Percentiles rank a stretch among this genome's conserved stretches.
These are phyloP conservation scores for Candida jianshihensis DNA, from an alignment of 805 yeast genomes.

Conservation along the genomic window DNA sequence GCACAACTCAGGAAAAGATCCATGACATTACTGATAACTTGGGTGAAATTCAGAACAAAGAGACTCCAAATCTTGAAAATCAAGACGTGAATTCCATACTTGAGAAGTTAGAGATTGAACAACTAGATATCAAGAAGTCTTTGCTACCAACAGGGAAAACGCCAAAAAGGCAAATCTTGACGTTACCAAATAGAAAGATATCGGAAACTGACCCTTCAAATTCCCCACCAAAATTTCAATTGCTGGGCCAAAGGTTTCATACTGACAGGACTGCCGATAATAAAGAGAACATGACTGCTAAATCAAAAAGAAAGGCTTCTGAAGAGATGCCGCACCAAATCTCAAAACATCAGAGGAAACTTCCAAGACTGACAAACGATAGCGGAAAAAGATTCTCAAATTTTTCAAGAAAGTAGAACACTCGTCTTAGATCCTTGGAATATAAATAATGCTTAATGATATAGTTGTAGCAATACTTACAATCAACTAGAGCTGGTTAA, in stretches of 20 bases:
- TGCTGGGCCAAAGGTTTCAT: constrained; percentile 21
- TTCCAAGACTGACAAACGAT: constrained; percentile 8
- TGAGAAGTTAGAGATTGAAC: constrained; percentile 19
- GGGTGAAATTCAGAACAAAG: constrained; percentile 4
- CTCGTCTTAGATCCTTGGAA: not conserved
- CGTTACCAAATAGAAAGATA: constrained; percentile 7
- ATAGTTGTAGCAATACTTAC: no score
- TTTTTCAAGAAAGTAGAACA: not conserved
- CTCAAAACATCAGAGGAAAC: constrained; percentile 1
- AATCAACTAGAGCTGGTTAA: no score
- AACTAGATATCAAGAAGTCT: constrained; percentile 17
- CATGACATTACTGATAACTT: constrained; percentile 3
- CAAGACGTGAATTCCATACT: constrained; percentile 17
- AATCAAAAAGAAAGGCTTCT: constrained; percentile 8
- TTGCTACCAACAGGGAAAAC: constrained; percentile 26
- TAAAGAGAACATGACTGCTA: constrained; percentile 5
- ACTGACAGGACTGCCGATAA: constrained; percentile 4
- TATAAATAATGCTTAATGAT: not conserved
- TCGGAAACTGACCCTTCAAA: constrained; percentile 1
- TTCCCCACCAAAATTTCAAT: constrained; percentile 23
- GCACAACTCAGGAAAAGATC: not conserved
- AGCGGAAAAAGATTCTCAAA: not conserved
- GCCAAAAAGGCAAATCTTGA: constrained; percentile 17
- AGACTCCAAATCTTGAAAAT: constrained; percentile 11
- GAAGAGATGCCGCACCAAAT: constrained; percentile 2